These are phyloP conservation scores for Eimeria mitis DNA, from an alignment of 169 alveolate genomes.

Conservation along the genomic window DNA sequence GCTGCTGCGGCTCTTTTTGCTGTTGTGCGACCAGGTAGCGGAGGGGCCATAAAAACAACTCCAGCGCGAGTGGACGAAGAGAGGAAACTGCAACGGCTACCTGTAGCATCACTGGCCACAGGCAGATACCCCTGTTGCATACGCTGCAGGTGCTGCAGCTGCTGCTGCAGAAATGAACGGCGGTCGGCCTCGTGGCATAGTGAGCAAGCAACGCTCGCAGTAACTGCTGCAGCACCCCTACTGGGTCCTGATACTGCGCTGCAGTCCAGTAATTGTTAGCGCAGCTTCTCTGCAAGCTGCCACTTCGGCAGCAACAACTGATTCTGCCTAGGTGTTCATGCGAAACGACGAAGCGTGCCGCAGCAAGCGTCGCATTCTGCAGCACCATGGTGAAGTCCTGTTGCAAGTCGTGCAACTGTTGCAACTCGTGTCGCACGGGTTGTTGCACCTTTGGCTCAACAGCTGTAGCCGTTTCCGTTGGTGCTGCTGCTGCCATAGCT, in stretches of 20 bases:
- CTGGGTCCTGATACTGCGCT: constrained; percentile 59
- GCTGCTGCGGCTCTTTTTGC: constrained; percentile 9
- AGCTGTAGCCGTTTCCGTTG: not conserved
- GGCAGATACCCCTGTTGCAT: constrained; percentile 31
- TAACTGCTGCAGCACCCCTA: constrained; percentile 51
- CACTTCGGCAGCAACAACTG: not conserved
- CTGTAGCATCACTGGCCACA: constrained; percentile 62
- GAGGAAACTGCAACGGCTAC: constrained; percentile 40
- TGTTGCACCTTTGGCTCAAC: not conserved
- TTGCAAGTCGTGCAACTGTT: constrained; percentile 36
- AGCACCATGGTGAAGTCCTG: constrained; percentile 14
- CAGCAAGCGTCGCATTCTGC: constrained; percentile 27
- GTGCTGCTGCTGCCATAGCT: constrained; percentile 51
- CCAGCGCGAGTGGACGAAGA: constrained; percentile 39
- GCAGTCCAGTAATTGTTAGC: constrained; percentile 22
- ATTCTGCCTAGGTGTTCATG: not conserved
- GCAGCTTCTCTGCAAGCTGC: constrained; percentile 2
- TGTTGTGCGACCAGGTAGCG: constrained; percentile 41
- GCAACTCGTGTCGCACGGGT: not conserved
- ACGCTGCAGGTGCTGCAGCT: not conserved
- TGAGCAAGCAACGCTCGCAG: constrained; percentile 20
- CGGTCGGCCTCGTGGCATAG: not conserved
- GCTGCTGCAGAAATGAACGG: not conserved
- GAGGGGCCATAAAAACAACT: constrained; percentile 23
- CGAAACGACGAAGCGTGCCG: constrained; percentile 19